Base-by-base conservation (phyloP, 2,329 filamentous ascomycete genomes). In the Chaetomiaceae sp. region DNA sequence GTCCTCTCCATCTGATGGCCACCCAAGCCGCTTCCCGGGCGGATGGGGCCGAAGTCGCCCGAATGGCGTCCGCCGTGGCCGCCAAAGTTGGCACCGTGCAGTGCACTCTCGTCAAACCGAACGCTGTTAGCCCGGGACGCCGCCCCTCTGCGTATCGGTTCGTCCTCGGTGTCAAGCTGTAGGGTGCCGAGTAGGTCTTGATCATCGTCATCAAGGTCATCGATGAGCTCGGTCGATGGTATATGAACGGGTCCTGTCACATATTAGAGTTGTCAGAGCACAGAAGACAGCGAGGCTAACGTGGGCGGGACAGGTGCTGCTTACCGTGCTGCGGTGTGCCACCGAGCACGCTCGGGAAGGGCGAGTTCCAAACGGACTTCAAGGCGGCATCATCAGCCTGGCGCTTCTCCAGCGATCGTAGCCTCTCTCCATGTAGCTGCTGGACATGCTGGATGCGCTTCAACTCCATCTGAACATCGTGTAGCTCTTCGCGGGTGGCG, bases 71-170 rank as follows among this genome's bases (percentile, higher is more conserved):
- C 87, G 57, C 82, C 83, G 63, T 95, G 89, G 33, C 72, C 72
- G 34, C 85, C 85, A 81, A 93, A 95, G 66, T 90, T 80, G 8
- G 81, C 90, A 42, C 89, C 87, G 61, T 96, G 90, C 60, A 96
- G 83, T 13, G 92, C 91, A 64, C 89, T 96, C 66, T 97, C 92
- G 65, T 97, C 93, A 63, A 99, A 99, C 33, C 93, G 87, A 60
- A 99, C 93, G 65, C 93, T 97, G 66, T 97, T 97, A 42, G 93
- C 92, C 60, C 93, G 81, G 16, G 93, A 99, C 16, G 89, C 86
- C 17, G 88, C 89, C 48, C 93, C 89, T 56, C 92, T 82, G 33
- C 89, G 83, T 51, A 89, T 84, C 27, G 87, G 87, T 64, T 91
- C 87, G 56, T 97, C 90, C 55, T 96, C 91, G 5, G 85, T 79